Evolutionary conservation across 768 basidiomycete genomes (phyloP), one percentile per base, ranked within the genome.

Genomic region (Rhodosporidiobolus sp.): DNA sequence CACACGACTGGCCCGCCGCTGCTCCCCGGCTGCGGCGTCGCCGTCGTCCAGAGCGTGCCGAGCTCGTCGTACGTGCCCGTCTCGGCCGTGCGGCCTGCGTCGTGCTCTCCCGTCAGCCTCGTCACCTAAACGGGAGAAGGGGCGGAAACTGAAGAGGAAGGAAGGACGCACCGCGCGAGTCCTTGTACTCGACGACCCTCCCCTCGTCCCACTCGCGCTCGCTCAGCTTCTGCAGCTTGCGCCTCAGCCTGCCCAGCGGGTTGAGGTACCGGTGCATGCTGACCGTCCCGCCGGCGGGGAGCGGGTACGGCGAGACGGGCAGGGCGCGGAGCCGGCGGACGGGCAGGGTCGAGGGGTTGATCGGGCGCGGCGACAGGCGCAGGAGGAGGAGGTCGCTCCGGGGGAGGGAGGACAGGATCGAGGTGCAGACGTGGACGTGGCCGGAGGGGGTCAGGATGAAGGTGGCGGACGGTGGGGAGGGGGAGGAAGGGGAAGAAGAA

Each of bases 1-100:
- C 88, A 86, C 14, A 90, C 81, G 65, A 90, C 85, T 0, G 89
- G 88, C 2, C 88, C 88, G 8, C 89, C 89, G 67, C 88, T 89
- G 28, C 88, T 88, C 12, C 89, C 89, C 3, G 85, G 83, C 0
- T 86, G 85, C 20, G 88, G 88, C 14, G 85, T 77, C 4, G 85
- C 84, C 48, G 81, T 80, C 78, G 88, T 85, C 56, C 86, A 77
- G 73, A 90, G 78, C 74, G 87, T 85, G 2, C 85, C 84, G 17
- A 90, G 83, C 9, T 85, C 81, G 74, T 88, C 88, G 78, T 89
- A 87, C n/a, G 88, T 88, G 24, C 89, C 89, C 6, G 87, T 86
- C 86, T 88, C 59, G n/a, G 67, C 67, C 1, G 32, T 62, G 65
- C 53, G 66, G 86, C 88, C 82, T 85, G 76, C 38, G 38, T 43